phyloP scores from a whole-genome alignment of 1,284 basidiomycete species.

The Ustilago cynodontis region DNA sequence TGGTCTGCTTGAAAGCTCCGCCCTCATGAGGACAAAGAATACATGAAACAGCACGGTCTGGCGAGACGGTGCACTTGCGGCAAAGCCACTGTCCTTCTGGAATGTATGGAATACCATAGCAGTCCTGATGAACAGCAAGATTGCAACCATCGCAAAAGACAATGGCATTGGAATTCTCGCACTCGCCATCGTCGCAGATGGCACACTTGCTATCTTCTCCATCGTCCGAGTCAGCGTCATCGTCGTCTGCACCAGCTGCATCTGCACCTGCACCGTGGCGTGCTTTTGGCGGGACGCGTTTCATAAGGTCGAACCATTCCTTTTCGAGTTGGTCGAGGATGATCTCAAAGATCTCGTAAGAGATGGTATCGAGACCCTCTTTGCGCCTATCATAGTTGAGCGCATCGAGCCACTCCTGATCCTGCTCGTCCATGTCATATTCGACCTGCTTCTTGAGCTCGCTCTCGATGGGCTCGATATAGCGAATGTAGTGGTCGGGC shows the following conservation, averaged over 20 bases:
- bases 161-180: slow-evolving; percentile 98
- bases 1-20: slow-evolving; percentile 98
- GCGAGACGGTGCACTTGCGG: slow-evolving; percentile 96
- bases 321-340: slow-evolving; percentile 98
- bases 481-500: slow-evolving; percentile 88
- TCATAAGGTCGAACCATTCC: slow-evolving; percentile 91
- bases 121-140: slow-evolving; percentile 98
- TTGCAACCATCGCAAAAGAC: slow-evolving; percentile 99
- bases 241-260: slow-evolving; percentile 36
- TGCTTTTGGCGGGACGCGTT: slow-evolving; percentile 53
- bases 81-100: slow-evolving; percentile 99
- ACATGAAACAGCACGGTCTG: slow-evolving; percentile 93
- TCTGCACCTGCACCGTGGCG: slow-evolving; percentile 31
- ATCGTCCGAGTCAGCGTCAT: slow-evolving; percentile 48
- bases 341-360: slow-evolving; percentile 91
- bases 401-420: slow-evolving; percentile 92
- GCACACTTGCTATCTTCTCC: slow-evolving; percentile 80
- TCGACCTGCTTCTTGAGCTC: slow-evolving; percentile 94
- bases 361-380: slow-evolving; percentile 76
- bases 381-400: slow-evolving; percentile 86
- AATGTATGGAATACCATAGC: slow-evolving; percentile 99
- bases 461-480: slow-evolving; percentile 92
- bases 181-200: slow-evolving; percentile 97
- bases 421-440: slow-evolving; percentile 99
- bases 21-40: slow-evolving; percentile 95